Evolutionary conservation across 768 basidiomycete genomes (phyloP).

Genomic region (Epithele typhae): DNA sequence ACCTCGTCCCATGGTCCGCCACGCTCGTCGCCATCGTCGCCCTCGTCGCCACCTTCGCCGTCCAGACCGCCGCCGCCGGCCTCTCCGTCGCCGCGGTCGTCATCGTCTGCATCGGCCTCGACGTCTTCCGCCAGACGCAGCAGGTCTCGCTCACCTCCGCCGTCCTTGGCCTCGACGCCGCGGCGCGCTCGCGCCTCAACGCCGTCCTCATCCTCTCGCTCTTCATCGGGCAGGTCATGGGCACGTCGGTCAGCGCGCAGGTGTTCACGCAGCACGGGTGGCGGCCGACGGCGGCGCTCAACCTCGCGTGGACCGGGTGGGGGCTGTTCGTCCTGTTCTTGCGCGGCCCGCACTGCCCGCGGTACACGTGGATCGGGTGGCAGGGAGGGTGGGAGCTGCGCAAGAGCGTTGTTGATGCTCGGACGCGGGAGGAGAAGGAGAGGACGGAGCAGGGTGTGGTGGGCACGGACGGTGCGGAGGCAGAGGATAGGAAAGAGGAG

Average conservation of each 20-base stretch:
- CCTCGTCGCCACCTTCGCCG: constrained; percentile 48
- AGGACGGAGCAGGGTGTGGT: no score
- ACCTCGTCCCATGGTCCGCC: constrained; percentile 73
- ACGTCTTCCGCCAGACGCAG: constrained; percentile 65
- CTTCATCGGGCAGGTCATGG: constrained; percentile 81
- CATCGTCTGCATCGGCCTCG: constrained; percentile 66
- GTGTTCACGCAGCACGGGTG: constrained; percentile 71
- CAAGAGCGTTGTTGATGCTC: not conserved
- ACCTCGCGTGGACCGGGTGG: constrained; percentile 53
- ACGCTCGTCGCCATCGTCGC: constrained; percentile 50
- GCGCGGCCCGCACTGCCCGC: constrained; percentile 61
- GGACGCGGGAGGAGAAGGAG: no score
- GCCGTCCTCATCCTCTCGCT: constrained; percentile 70
- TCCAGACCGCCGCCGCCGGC: constrained; percentile 70
- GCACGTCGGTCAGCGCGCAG: constrained; percentile 68
- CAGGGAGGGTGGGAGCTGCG: constrained; percentile 40
- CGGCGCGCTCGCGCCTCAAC: constrained; percentile 55
- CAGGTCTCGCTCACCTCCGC: constrained; percentile 64
- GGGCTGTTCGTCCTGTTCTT: constrained; percentile 53
- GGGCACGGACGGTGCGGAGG: no score
- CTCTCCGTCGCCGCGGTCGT: constrained; percentile 68
- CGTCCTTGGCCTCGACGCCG: constrained; percentile 31
- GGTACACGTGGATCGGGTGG: constrained; percentile 62
- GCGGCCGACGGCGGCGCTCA: constrained; percentile 59
- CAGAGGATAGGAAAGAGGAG: no score